phyloP scores from a whole-genome alignment of 257 asterid species.

The Nemophila menziesii region DNA sequence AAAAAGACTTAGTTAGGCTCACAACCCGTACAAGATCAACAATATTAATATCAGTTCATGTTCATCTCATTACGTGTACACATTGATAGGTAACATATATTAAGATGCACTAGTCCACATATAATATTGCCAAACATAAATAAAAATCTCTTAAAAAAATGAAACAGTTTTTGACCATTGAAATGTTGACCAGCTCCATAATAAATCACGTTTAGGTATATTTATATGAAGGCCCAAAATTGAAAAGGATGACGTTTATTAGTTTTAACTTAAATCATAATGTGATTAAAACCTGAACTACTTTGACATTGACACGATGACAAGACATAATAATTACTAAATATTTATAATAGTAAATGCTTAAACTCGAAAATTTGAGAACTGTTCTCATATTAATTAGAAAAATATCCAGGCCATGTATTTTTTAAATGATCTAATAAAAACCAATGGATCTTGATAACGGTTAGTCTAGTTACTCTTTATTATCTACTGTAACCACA shows the following conservation, averaged over 20 bases:
- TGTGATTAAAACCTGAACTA: neutral
- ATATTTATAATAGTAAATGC: too few species aligned
- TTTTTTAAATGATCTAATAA: too few species aligned
- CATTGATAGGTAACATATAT: neutral
- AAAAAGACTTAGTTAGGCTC: slow-evolving; percentile 12
- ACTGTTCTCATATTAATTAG: too few species aligned
- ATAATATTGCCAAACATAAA: neutral
- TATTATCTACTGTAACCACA: too few species aligned
- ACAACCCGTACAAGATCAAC: slow-evolving; percentile 30
- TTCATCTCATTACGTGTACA: neutral
- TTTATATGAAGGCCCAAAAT: too few species aligned
- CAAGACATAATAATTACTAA: too few species aligned
- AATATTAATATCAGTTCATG: slow-evolving; percentile 7
- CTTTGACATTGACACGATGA: neutral
- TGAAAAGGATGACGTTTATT: neutral
- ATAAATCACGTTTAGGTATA: neutral
- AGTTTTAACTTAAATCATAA: too few species aligned
- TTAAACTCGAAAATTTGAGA: too few species aligned
- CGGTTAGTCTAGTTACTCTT: too few species aligned
- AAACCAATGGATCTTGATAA: too few species aligned
- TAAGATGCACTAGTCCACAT: slow-evolving; percentile 4
- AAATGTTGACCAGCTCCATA: neutral
- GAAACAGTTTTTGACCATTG: neutral
- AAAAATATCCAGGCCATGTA: too few species aligned
- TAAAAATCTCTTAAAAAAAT: neutral